A percentile compares a stretch with the other conserved stretches of the same genome.
These are phyloP conservation scores for Russula abietina DNA, from an alignment of 768 basidiomycete species.

Conservation along the genomic window DNA sequence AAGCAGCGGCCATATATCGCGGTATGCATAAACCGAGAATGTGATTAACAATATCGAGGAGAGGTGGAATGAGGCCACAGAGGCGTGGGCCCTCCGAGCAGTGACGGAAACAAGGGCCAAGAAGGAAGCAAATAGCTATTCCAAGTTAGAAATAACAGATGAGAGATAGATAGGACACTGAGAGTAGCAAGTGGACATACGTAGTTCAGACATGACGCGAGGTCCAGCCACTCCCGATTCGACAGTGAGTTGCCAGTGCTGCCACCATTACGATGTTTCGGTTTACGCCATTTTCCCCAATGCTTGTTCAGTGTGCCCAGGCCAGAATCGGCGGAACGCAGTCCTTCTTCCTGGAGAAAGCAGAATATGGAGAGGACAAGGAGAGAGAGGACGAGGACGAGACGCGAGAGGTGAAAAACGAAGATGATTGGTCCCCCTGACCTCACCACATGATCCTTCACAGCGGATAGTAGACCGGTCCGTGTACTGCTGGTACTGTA, in stretches of 20 bases:
- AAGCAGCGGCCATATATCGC: slow-evolving; percentile 54
- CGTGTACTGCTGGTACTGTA: neutral
- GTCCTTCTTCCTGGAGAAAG: slow-evolving; percentile 33
- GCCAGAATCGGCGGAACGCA: neutral
- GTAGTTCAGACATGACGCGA: slow-evolving; percentile 31
- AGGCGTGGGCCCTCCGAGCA: slow-evolving; percentile 6
- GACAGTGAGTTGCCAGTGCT: neutral
- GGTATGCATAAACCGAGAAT: slow-evolving; percentile 47
- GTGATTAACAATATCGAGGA: slow-evolving; percentile 42
- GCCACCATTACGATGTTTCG: slow-evolving; percentile 4
- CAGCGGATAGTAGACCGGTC: slow-evolving; percentile 16
- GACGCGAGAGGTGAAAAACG: slow-evolving; percentile 41
- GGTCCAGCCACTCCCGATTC: slow-evolving; percentile 21
- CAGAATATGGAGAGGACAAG: slow-evolving; percentile 46
- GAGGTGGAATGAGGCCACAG: slow-evolving; percentile 39
- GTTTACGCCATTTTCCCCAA: slow-evolving; percentile 29
- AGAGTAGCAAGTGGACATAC: slow-evolving; percentile 25
- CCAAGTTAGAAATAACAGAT: neutral
- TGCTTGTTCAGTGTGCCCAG: slow-evolving; percentile 26
- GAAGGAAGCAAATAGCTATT: slow-evolving; percentile 26
- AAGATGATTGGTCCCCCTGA: slow-evolving; percentile 47
- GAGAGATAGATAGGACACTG: neutral
- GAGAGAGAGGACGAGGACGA: slow-evolving; percentile 42
- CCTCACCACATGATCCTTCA: slow-evolving; percentile 33
- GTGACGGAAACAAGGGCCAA: slow-evolving; percentile 25